Evolutionary conservation across 306 rosid species (phyloP).

Genomic region (Astragalus glycyphyllos): DNA sequence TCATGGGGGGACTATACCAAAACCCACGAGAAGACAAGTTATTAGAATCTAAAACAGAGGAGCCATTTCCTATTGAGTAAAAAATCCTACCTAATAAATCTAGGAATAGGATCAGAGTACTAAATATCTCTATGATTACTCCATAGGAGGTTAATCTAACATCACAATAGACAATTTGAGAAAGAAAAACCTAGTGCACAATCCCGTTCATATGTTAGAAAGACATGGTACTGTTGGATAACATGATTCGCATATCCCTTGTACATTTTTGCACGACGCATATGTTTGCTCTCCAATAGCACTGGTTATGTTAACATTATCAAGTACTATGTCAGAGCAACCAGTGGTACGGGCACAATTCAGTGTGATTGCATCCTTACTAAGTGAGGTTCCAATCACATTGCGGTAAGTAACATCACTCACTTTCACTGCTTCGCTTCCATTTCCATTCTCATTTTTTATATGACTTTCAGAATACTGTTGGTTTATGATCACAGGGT

Average conservation of each 20-base stretch:
- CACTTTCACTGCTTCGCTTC: slow-evolving; percentile 34
- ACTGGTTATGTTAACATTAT: slow-evolving; percentile 25
- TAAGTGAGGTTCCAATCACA: slow-evolving; percentile 44
- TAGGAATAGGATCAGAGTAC: too few species aligned
- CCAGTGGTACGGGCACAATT: slow-evolving; percentile 37
- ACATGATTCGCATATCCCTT: slow-evolving; percentile 18
- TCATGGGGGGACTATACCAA: too few species aligned
- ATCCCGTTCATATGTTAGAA: not conserved
- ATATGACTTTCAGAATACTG: not conserved
- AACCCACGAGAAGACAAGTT: too few species aligned
- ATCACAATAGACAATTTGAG: too few species aligned
- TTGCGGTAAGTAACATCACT: slow-evolving; percentile 48
- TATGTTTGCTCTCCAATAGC: not conserved
- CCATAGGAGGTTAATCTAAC: too few species aligned
- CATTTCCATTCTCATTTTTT: too few species aligned
- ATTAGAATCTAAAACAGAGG: too few species aligned
- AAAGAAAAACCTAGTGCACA: too few species aligned
- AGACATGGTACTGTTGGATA: slow-evolving; percentile 46
- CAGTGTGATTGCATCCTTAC: slow-evolving; percentile 27
- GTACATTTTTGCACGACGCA: slow-evolving; percentile 46
- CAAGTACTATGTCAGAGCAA: slow-evolving; percentile 43
- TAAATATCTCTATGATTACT: too few species aligned
- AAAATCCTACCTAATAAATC: too few species aligned
- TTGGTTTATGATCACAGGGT: slow-evolving; percentile 57
- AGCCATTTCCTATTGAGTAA: not conserved